Percentiles rank a stretch among this genome's conserved stretches.
These are phyloP conservation scores for Colletotrichum lini DNA, from an alignment of 2,329 filamentous ascomycete genomes.

Conservation along the genomic window DNA sequence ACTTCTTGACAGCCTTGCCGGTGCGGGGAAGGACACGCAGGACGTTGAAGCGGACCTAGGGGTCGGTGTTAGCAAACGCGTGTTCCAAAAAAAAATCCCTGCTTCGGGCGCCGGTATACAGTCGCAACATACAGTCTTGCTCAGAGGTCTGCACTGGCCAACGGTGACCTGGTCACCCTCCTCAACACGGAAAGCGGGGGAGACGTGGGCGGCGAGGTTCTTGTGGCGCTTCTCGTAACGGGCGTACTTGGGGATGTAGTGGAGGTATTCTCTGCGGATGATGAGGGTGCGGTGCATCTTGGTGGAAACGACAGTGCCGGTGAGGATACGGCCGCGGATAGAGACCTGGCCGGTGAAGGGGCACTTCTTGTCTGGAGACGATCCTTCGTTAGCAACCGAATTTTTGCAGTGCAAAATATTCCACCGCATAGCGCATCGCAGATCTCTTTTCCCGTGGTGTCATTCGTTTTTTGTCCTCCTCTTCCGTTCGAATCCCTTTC, in stretches of 20 bases:
- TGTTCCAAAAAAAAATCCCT: background rate
- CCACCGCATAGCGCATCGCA: background rate
- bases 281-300: slow-evolving; percentile 99
- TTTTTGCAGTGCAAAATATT: background rate
- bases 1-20: slow-evolving; percentile 97
- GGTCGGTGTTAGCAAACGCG: slow-evolving; percentile 33
- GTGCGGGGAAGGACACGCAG: slow-evolving; percentile 98
- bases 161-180: slow-evolving; percentile 99
- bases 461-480: background rate
- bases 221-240: slow-evolving; percentile 99
- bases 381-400: slow-evolving; percentile 33
- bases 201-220: slow-evolving; percentile 99
- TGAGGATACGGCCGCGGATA: slow-evolving; percentile 99
- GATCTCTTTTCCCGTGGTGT: background rate
- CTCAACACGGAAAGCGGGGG: slow-evolving; percentile 99
- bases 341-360: slow-evolving; percentile 99
- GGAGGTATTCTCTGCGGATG: slow-evolving; percentile 99
- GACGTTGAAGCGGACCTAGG: slow-evolving; percentile 98
- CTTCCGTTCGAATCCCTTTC: background rate
- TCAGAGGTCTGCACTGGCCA: slow-evolving; percentile 98
- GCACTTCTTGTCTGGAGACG: slow-evolving; percentile 96
- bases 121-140: slow-evolving; percentile 91
- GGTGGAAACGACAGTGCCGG: slow-evolving; percentile 98
- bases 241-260: slow-evolving; percentile 99
- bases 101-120: background rate